These are phyloP conservation scores for Aristolochia californica DNA, from an alignment of 164 flowering plant species.

Conservation along the genomic window DNA sequence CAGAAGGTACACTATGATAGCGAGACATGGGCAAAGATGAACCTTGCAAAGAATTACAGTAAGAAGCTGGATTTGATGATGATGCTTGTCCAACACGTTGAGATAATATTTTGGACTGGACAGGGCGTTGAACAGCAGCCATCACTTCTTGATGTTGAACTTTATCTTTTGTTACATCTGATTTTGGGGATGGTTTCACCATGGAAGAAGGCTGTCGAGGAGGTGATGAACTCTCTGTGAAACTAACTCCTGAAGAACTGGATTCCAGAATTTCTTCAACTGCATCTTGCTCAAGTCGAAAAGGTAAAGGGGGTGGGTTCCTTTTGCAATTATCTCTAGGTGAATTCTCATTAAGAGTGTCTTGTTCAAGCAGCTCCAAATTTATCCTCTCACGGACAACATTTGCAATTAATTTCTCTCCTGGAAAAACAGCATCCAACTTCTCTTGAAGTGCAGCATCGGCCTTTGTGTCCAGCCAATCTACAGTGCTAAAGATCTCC, in stretches of 20 bases:
- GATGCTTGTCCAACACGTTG: slow-evolving; percentile 33
- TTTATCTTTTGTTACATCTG: slow-evolving; percentile 15
- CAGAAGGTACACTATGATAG: slow-evolving; percentile 59
- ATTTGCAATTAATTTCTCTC: slow-evolving; percentile 18
- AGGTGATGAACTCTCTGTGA: slow-evolving; percentile 3
- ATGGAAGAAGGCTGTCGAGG: slow-evolving; percentile 7
- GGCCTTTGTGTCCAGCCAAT: slow-evolving; percentile 56
- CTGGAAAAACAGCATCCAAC: slow-evolving; percentile 21
- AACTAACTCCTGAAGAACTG: slow-evolving; percentile 16
- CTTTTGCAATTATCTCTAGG: slow-evolving; percentile 16
- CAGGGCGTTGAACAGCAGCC: slow-evolving; percentile 8
- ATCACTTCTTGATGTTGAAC: slow-evolving; percentile 19
- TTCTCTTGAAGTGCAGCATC: slow-evolving; percentile 50
- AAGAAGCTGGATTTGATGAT: slow-evolving; percentile 33
- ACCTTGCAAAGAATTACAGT: slow-evolving; percentile 40
- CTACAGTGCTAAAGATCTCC: slow-evolving; percentile 63
- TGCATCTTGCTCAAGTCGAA: too few relatives aligned
- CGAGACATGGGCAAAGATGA: slow-evolving; percentile 50
- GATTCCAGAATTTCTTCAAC: slow-evolving; percentile 5
- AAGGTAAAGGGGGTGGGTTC: slow-evolving; percentile 6
- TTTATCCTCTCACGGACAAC: slow-evolving; percentile 5
- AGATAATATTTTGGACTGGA: slow-evolving; percentile 50
- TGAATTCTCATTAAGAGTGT: slow-evolving; percentile 1
- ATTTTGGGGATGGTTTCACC: slow-evolving; percentile 14
- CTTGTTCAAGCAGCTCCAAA: slow-evolving; percentile 4